Percentiles rank a stretch among this genome's conserved stretches.
Evolutionary conservation across 2,329 filamentous ascomycete genomes (phyloP).

Genomic region (Blastomyces emzantsi): DNA sequence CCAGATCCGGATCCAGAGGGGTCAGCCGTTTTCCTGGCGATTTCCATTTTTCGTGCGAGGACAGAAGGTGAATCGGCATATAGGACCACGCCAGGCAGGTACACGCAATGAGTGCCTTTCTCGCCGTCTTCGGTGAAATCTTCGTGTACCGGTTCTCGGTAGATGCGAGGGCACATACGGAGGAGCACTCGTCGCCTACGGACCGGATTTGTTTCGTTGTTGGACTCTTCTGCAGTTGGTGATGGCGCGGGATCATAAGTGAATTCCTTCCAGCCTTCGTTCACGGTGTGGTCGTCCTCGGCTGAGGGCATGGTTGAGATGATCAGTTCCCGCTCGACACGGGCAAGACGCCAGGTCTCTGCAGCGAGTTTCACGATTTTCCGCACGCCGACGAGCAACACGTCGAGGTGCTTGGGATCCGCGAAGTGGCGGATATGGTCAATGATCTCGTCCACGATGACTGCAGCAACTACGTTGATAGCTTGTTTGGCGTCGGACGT

Average conservation of each 20-base stretch:
- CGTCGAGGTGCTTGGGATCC: slow-evolving; percentile 43
- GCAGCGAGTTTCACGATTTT: slow-evolving; percentile 50
- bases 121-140: slow-evolving; percentile 40
- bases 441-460: slow-evolving; percentile 50
- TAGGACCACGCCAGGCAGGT: slow-evolving; percentile 42
- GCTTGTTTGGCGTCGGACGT: slow-evolving; percentile 48
- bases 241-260: slow-evolving; percentile 11
- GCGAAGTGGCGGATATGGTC: slow-evolving; percentile 47
- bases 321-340: slow-evolving; percentile 49
- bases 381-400: slow-evolving; percentile 43
- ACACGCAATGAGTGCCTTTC: slow-evolving; percentile 37
- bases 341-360: slow-evolving; percentile 50
- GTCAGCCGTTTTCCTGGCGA: slow-evolving; percentile 25
- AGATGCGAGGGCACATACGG: slow-evolving; percentile 45
- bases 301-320: slow-evolving; percentile 42
- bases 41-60: slow-evolving; percentile 33
- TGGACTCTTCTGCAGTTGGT: slow-evolving; percentile 1
- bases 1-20: slow-evolving; percentile 7
- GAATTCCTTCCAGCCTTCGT: slow-evolving; percentile 34
- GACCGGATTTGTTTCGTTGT: neutral
- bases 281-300: slow-evolving; percentile 27
- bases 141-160: slow-evolving; percentile 44
- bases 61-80: slow-evolving; percentile 42
- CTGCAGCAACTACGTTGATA: slow-evolving; percentile 47
- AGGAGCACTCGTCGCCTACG: slow-evolving; percentile 38